Evolutionary conservation across 148 eudicot species (phyloP).

Genomic region (Arctostaphylos glauca): DNA sequence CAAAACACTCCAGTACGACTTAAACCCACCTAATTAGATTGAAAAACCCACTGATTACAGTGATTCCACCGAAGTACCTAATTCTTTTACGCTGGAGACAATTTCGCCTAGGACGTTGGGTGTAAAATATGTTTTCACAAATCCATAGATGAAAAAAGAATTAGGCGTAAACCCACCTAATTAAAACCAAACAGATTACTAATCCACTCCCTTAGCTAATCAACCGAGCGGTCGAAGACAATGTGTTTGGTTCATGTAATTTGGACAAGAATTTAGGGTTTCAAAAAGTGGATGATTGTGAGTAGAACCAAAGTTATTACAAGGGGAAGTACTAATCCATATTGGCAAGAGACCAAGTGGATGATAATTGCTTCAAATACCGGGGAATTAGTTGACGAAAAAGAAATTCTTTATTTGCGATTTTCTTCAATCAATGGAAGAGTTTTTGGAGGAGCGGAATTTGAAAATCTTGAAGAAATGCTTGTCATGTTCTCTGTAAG

Average conservation of each 20-base stretch:
- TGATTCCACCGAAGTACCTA: too few species aligned
- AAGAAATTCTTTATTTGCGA: slow-evolving; percentile 61
- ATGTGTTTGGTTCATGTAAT: slow-evolving; percentile 62
- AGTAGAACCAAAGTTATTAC: too few species aligned
- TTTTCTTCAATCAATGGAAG: slow-evolving; percentile 34
- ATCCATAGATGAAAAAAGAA: too few species aligned
- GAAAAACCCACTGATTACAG: too few species aligned
- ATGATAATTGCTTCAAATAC: slow-evolving; percentile 36
- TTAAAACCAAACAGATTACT: not conserved
- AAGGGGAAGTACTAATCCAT: too few species aligned
- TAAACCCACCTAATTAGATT: too few species aligned
- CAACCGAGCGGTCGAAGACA: slow-evolving; percentile 63
- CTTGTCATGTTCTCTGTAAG: slow-evolving; percentile 91
- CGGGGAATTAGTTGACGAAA: slow-evolving; percentile 48
- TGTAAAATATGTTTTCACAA: too few species aligned
- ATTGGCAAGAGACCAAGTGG: too few species aligned
- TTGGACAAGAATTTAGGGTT: slow-evolving; percentile 30
- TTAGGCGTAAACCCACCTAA: too few species aligned
- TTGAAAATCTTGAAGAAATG: slow-evolving; percentile 76
- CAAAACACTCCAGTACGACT: too few species aligned
- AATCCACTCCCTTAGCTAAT: slow-evolving; percentile 41
- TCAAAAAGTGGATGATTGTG: slow-evolving; percentile 18
- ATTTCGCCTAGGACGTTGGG: too few species aligned
- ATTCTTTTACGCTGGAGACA: too few species aligned
- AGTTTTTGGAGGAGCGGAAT: slow-evolving; percentile 49